Base-by-base conservation (phyloP, 345 rosid genomes). In the Gossypium thurberi region DNA sequence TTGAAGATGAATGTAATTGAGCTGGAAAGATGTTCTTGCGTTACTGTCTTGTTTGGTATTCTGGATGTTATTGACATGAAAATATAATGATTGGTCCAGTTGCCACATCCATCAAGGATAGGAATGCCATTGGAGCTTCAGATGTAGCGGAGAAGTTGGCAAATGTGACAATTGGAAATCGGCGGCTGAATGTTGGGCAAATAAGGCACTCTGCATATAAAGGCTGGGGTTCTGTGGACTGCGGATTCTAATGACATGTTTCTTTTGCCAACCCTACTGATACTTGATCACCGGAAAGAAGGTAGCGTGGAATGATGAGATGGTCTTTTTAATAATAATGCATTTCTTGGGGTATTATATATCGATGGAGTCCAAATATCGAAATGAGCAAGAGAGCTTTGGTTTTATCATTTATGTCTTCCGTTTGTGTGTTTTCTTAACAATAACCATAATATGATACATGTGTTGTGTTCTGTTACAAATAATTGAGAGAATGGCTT, bases 111-210 rank as follows among this genome's bases (percentile, higher is more conserved):
- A 47, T 82, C 21, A 87, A 83, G 83, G 83, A 74, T 33, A 79
- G 79, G 75, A 69, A n/a, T 71, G 62, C 74, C 18, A 74, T 83
- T 57, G 82, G 82, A 72, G 88, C 81, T 57, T 75, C 86, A 0
- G 89, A 89, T 59, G 72, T 86, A 42, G 78, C 86, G 1, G 84
- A 79, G 68, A 89, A 85, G 79, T 79, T 94, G 37, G 77, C 85
- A 4, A 85, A 78, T 75, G 82, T 85, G 91, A 67, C 84, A 15
- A 62, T 87, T 0, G 78, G 85, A 66, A 76, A 87, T 59, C 76
- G 78, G 18, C 74, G 85, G 80, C 81, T 58, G 50, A 50, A 74
- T 26, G 56, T 71, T 63, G 83, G 71, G 74, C 85, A 79, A 26
- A 76, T 71, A 21, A 74, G 73, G 79, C 4, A 23, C 37, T 58